Evolutionary conservation across 768 basidiomycete genomes (phyloP).

Genomic region (Auricularia sp.): DNA sequence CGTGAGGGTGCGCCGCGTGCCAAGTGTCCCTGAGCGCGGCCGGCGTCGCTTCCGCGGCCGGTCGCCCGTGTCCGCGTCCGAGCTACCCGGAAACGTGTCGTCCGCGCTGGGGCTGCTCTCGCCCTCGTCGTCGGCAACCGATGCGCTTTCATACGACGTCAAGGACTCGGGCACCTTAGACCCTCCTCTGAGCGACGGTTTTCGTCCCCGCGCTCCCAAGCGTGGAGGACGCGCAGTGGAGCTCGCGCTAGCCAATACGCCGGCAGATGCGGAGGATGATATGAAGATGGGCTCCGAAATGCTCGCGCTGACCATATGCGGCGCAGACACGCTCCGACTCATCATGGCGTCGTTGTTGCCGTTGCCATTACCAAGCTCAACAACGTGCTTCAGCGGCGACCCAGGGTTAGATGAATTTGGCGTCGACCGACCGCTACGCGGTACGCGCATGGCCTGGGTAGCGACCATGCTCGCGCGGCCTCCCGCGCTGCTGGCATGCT

Average conservation of each 20-base stretch:
- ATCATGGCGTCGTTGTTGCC: neutral
- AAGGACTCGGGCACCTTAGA: neutral
- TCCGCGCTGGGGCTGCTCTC: neutral
- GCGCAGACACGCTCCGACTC: neutral
- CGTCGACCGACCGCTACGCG: neutral
- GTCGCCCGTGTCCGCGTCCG: neutral
- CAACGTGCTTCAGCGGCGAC: neutral
- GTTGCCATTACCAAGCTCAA: neutral
- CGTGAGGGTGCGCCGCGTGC: constrained; percentile 16
- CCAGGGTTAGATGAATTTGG: neutral
- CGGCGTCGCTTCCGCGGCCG: constrained; percentile 2
- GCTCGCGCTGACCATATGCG: neutral
- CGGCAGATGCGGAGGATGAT: neutral
- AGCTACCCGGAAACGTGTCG: neutral
- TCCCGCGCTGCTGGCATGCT: neutral
- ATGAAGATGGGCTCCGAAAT: neutral
- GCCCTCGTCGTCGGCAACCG: neutral
- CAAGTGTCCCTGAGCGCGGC: constrained; percentile 4
- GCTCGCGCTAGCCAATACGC: neutral
- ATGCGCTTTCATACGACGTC: neutral
- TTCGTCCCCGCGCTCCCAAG: neutral
- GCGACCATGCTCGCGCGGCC: neutral
- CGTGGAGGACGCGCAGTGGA: neutral
- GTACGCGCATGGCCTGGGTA: too few species aligned
- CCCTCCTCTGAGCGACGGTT: neutral